Evolutionary conservation across 1,284 basidiomycete genomes (phyloP), one percentile per base, ranked within the genome.

Genomic region (Apiotrichum veenhuisii): DNA sequence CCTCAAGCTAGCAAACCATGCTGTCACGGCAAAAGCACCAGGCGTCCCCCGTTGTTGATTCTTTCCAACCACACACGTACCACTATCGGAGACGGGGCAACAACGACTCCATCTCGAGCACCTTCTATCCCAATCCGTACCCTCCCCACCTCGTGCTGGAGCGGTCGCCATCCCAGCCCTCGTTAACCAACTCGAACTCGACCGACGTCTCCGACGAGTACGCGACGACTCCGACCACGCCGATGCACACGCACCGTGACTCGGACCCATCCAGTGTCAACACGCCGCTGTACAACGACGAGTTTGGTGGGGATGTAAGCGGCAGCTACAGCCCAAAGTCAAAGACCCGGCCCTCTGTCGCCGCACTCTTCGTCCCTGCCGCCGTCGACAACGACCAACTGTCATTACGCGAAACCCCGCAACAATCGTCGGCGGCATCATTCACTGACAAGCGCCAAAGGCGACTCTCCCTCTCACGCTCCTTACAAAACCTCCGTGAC

Each of bases 381-480:
- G 12, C 5, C 42, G 22, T 15, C 42, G 23, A 25, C 12, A 43
- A 23, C 43, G 43, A 45, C 43, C 18, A 17, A 30, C 43, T 10
- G 3, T n/a, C 26, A 2, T 37, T 23, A 22, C 5, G 10, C 43
- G 27, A 5, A 23, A 38, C 33, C 8, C 33, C 18, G 33, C 11
- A 46, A 15, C 15, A 26, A 4, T 26, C 42, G 23, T 44, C 42
- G 42, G 8, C 44, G 22, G 33, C 14, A n/a, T 22, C 49, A 1
- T 43, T 52, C 22, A 30, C 43, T 4, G 43, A 45, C 27, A 15
- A 20, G 18, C 45, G 45, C 14, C 27, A 30, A 17, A 60, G 54
- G 34, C 54, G 58, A 10, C 33, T 60, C 3, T 60, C 58, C 1
- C 25, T 60, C 3, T 50, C 58, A 9, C 46, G 51, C 11, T 60